phyloP scores from a whole-genome alignment of 306 rosid genomes.

The Arachis hypogaea region DNA sequence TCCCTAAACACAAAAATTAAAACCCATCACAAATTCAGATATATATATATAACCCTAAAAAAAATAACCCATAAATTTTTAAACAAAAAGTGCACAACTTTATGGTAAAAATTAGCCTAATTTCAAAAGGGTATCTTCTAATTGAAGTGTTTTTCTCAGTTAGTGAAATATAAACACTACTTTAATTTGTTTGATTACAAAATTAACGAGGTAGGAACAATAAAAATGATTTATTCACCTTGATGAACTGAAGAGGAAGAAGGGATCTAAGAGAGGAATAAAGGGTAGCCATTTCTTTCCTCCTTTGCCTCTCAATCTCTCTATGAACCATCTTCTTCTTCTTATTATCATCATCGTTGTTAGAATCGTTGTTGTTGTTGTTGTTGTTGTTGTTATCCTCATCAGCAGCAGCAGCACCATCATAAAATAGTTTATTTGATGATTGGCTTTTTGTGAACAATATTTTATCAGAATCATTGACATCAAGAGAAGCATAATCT shows the following conservation, averaged over 20 bases:
- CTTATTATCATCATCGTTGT: constrained; percentile 18
- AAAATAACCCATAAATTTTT: background rate
- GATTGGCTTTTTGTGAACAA: constrained; percentile 5
- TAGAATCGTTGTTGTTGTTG: constrained; percentile 13
- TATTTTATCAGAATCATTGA: constrained; percentile 28
- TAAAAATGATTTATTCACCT: constrained; percentile 35
- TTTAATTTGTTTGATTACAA: too few relatives aligned
- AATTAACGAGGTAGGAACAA: background rate
- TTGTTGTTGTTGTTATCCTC: constrained; percentile 18
- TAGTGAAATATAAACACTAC: too few relatives aligned
- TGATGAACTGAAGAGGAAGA: constrained; percentile 57
- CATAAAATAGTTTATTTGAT: constrained; percentile 18
- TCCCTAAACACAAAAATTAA: constrained; percentile 51
- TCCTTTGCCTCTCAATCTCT: constrained; percentile 69
- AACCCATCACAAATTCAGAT: background rate
- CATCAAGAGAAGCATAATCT: constrained; percentile 45
- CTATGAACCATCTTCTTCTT: constrained; percentile 58
- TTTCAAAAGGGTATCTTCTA: constrained; percentile 19
- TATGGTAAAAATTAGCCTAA: background rate
- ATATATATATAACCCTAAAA: constrained; percentile 36
- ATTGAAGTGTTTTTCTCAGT: background rate
- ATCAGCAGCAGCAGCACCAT: background rate
- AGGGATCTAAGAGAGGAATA: constrained; percentile 64
- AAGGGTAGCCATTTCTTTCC: constrained; percentile 73
- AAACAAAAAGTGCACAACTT: background rate